Percentiles rank a stretch among this genome's conserved stretches.
Evolutionary conservation across 169 alveolate species (phyloP).

Genomic region (Neospora caninum): DNA sequence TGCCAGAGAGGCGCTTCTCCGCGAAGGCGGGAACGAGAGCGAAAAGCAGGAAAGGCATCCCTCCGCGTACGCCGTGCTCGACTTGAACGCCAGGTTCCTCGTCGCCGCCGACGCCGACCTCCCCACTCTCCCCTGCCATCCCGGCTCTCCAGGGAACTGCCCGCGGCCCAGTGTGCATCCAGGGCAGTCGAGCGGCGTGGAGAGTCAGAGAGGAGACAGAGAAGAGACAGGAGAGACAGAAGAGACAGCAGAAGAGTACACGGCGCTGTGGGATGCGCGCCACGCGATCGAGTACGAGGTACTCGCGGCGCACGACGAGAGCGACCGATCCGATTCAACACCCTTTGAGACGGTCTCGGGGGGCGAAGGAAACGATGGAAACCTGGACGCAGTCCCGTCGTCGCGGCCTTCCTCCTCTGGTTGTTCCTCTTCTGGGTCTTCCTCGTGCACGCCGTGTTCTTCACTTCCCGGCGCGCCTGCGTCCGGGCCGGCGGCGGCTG

Average conservation of each 20-base stretch:
- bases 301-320: neutral
- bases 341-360: too few species aligned
- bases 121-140: neutral
- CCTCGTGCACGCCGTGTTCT: neutral
- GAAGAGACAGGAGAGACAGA: neutral
- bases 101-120: constrained; percentile 19
- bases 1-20: neutral
- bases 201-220: neutral
- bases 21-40: neutral
- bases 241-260: neutral
- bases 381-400: neutral
- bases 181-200: neutral
- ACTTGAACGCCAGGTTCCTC: constrained; percentile 15
- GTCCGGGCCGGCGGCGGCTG: neutral
- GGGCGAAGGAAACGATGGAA: neutral
- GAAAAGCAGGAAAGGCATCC: too few species aligned
- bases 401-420: neutral
- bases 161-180: neutral
- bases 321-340: too few species aligned
- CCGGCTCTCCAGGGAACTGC: neutral
- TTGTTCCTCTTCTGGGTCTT: neutral
- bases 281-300: neutral
- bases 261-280: neutral
- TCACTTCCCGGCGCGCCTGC: neutral
- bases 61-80: constrained; percentile 19